Conservation (phyloP, 306 rosid genomes). For the Gleditsia sinensis region DNA sequence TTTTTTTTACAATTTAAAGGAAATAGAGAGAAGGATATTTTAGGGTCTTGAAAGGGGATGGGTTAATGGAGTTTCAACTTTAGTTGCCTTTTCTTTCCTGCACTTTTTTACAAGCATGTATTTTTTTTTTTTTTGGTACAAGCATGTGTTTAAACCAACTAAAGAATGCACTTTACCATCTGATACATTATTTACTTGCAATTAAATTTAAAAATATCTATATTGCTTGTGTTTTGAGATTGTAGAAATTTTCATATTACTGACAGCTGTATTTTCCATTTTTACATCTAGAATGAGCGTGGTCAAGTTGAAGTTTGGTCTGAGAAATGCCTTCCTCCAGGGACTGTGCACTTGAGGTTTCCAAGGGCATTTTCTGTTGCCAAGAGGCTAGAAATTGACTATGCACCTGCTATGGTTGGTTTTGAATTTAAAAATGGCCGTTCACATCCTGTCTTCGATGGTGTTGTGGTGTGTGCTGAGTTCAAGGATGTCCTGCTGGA, state of each 20-base stretch:
- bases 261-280: constrained; percentile 38
- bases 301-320: constrained; percentile 99
- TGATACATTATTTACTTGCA: background rate
- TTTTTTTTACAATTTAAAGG: background rate
- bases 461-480: constrained; percentile 92
- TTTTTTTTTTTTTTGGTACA: no score
- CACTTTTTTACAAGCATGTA: constrained; percentile 2
- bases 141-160: constrained; percentile 19
- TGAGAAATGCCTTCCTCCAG: constrained; percentile 96
- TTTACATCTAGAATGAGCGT: constrained; percentile 62
- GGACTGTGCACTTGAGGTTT: constrained; percentile 81
- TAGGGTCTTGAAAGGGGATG: background rate
- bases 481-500: constrained; percentile 76
- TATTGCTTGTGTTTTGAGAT: constrained; percentile 22
- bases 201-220: background rate
- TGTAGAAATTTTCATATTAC: constrained; percentile 25
- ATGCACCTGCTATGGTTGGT: constrained; percentile 96
- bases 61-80: constrained; percentile 10
- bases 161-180: background rate
- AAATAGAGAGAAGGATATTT: background rate
- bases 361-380: constrained; percentile 77
- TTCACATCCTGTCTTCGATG: constrained; percentile 81
- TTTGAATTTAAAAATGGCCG: constrained; percentile 87
- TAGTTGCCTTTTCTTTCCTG: constrained; percentile 4
- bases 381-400: constrained; percentile 85